These are phyloP conservation scores for Phytophthora cryptogea DNA, from an alignment of 352 stramenopile species.

Conservation along the genomic window DNA sequence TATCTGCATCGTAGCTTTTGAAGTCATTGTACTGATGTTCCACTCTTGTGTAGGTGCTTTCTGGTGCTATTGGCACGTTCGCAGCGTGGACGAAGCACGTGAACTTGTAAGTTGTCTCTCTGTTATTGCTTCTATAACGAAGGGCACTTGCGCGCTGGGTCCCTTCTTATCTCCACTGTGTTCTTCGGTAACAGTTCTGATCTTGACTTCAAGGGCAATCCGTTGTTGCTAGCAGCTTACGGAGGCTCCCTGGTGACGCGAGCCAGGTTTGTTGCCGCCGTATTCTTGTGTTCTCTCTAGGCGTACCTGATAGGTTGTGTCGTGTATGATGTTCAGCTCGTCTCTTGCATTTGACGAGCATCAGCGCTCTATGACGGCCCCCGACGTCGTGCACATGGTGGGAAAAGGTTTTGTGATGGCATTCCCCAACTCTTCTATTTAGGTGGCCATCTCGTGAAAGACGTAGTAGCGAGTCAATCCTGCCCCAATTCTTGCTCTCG, in stretches of 20 bases:
- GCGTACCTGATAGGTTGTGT: conserved; percentile 5
- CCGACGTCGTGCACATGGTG: conserved; percentile 77
- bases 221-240: conserved; percentile 70
- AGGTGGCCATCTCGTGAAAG: neutral
- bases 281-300: neutral
- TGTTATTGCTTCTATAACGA: neutral
- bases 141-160: neutral
- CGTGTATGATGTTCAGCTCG: conserved; percentile 34
- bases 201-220: conserved; percentile 46
- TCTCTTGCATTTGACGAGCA: conserved; percentile 71
- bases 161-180: neutral
- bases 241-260: conserved; percentile 83
- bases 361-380: conserved; percentile 81
- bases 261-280: conserved; percentile 47
- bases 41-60: conserved; percentile 60
- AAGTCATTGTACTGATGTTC: neutral
- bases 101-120: conserved; percentile 38
- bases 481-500: neutral
- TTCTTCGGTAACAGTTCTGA: conserved; percentile 12
- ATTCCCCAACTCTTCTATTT: conserved; percentile 42
- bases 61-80: conserved; percentile 83
- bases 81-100: conserved; percentile 63
- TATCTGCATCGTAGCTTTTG: neutral
- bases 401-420: conserved; percentile 59
- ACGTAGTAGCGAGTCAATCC: neutral